Percentiles rank a stretch among this genome's conserved stretches.
Evolutionary conservation across 1,139 yeast species (phyloP).

Genomic region (Taphrina communis): DNA sequence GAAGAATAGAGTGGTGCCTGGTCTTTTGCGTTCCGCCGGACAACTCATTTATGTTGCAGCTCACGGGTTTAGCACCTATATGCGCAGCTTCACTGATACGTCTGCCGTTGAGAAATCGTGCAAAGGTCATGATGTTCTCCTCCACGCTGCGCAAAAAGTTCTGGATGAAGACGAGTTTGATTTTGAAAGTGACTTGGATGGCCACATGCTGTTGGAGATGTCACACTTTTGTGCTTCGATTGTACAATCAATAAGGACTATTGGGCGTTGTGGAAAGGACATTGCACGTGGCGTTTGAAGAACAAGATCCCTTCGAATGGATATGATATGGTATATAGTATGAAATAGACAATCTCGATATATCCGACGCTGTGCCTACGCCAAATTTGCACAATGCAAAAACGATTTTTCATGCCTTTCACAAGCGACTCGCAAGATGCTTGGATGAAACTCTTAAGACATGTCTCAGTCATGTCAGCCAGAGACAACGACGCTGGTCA

Average conservation of each 20-base stretch:
- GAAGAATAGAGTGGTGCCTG: neutral
- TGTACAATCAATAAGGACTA: neutral
- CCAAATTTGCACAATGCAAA: neutral
- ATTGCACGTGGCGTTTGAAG: neutral
- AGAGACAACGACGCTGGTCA: conserved; percentile 30
- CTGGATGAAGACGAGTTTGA: neutral
- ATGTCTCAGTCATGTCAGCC: neutral
- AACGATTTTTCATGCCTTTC: no score
- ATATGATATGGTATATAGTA: neutral
- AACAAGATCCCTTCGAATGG: neutral
- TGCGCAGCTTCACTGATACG: neutral
- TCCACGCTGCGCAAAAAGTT: neutral
- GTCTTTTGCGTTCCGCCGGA: neutral
- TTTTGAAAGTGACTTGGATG: neutral
- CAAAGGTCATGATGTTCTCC: neutral
- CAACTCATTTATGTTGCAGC: conserved; percentile 9
- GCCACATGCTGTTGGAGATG: neutral
- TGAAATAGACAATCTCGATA: neutral
- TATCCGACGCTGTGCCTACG: neutral
- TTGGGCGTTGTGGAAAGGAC: conserved; percentile 7
- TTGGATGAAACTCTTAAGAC: neutral
- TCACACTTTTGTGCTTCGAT: neutral
- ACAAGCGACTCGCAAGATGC: neutral
- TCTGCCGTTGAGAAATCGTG: neutral
- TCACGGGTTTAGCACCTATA: neutral